These are phyloP conservation scores for Hymenoscyphus occultus DNA, from an alignment of 2,329 filamentous ascomycete genomes.

Conservation along the genomic window DNA sequence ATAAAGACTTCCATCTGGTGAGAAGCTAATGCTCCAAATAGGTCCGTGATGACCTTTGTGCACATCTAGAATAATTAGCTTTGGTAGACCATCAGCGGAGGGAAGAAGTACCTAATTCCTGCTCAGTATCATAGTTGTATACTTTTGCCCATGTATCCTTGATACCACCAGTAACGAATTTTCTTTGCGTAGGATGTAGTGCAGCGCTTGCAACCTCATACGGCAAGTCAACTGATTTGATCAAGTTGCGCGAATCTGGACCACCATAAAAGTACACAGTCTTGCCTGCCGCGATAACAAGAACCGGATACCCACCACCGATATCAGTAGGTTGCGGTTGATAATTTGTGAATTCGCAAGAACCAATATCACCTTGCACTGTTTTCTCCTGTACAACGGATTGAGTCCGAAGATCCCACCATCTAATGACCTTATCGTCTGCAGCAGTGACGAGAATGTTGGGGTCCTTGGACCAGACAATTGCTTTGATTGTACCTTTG, in stretches of 20 bases:
- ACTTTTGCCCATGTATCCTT: slow-evolving; percentile 96
- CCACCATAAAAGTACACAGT: slow-evolving; percentile 90
- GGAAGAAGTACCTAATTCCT: slow-evolving; percentile 63
- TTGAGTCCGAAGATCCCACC: slow-evolving; percentile 84
- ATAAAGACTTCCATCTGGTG: slow-evolving; percentile 92
- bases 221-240: slow-evolving; percentile 77
- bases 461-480: slow-evolving; percentile 87
- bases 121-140: slow-evolving; percentile 80
- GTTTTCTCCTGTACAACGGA: slow-evolving; percentile 72
- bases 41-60: slow-evolving; percentile 97
- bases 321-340: slow-evolving; percentile 59
- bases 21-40: slow-evolving; percentile 94
- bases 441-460: slow-evolving; percentile 89
- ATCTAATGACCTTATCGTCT: slow-evolving; percentile 85
- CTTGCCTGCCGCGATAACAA: slow-evolving; percentile 93
- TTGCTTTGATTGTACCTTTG: slow-evolving; percentile 87
- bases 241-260: slow-evolving; percentile 60
- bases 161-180: slow-evolving; percentile 85
- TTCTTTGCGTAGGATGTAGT: slow-evolving; percentile 75
- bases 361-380: slow-evolving; percentile 83
- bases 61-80: slow-evolving; percentile 57
- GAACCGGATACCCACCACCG: slow-evolving; percentile 65
- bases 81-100: not conserved
- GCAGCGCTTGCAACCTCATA: slow-evolving; percentile 91
- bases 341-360: slow-evolving; percentile 80